A percentile compares a stretch with the other conserved stretches of the same genome.
Evolutionary conservation across 805 yeast genomes (phyloP).

Genomic region (Lipomyces kockii): DNA sequence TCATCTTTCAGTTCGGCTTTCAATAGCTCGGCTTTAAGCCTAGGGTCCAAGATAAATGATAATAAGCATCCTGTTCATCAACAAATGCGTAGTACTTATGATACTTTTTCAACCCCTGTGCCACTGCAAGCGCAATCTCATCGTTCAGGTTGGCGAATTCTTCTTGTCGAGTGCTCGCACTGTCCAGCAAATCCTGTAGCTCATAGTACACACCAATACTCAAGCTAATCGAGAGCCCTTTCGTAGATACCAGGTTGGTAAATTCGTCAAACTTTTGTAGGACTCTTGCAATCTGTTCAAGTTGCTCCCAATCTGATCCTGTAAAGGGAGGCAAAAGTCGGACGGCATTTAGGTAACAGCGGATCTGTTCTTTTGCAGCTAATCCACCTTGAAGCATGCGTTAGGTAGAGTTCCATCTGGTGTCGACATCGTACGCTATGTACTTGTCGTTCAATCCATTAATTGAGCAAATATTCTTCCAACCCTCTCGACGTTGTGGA

Average conservation of each 20-base stretch:
- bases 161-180: neutral
- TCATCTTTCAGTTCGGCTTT: neutral
- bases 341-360: neutral
- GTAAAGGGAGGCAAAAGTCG: neutral
- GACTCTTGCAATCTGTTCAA: neutral
- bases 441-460: neutral
- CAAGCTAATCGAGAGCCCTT: neutral
- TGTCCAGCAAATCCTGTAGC: neutral
- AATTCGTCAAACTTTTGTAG: neutral
- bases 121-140: neutral
- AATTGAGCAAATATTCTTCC: neutral
- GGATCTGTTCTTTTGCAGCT: neutral
- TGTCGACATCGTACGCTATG: neutral
- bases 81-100: neutral
- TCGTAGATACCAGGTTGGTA: neutral
- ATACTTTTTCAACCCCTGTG: neutral
- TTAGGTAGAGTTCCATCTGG: conserved; percentile 1
- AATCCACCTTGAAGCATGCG: conserved; percentile 3
- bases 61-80: conserved; percentile 2
- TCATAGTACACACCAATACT: neutral
- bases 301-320: conserved; percentile 1
- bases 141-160: conserved; percentile 3
- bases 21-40: neutral
- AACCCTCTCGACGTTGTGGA: neutral
- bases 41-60: conserved; percentile 2